phyloP scores from a whole-genome alignment of 208 protist genomes.

The Leishmania lainsoni region DNA sequence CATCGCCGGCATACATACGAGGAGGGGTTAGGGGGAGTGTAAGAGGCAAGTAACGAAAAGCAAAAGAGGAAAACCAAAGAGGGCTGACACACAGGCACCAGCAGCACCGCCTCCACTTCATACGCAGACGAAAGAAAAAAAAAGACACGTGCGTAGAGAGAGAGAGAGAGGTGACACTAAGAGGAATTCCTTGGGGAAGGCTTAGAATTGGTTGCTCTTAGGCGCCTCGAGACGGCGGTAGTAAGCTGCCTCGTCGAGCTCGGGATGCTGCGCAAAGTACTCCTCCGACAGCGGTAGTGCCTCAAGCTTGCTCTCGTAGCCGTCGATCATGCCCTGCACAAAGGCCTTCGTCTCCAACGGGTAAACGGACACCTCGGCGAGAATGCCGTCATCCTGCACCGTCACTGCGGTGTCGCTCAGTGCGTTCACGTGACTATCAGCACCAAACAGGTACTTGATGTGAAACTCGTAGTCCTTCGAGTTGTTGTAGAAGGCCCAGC shows the following conservation, averaged over 20 bases:
- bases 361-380: slow-evolving; percentile 57
- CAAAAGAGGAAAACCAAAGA: background rate
- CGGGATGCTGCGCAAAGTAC: slow-evolving; percentile 72
- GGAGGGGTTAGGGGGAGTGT: background rate
- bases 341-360: slow-evolving; percentile 76
- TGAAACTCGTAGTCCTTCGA: slow-evolving; percentile 86
- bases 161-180: background rate
- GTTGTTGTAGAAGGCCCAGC: slow-evolving; percentile 79
- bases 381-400: slow-evolving; percentile 70
- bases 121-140: background rate
- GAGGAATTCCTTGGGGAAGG: background rate
- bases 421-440: slow-evolving; percentile 48
- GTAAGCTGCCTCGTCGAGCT: slow-evolving; percentile 65
- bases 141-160: background rate
- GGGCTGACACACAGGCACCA: background rate
- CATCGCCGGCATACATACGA: background rate
- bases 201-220: slow-evolving; percentile 55
- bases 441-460: slow-evolving; percentile 75
- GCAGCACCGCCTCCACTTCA: background rate
- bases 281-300: slow-evolving; percentile 72
- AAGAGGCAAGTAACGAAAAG: background rate
- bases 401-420: slow-evolving; percentile 50
- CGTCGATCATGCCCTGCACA: slow-evolving; percentile 52
- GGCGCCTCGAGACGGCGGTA: slow-evolving; percentile 61
- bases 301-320: slow-evolving; percentile 81